Evolutionary conservation across 345 rosid species (phyloP).

Genomic region (Eucalyptus coolabah): DNA sequence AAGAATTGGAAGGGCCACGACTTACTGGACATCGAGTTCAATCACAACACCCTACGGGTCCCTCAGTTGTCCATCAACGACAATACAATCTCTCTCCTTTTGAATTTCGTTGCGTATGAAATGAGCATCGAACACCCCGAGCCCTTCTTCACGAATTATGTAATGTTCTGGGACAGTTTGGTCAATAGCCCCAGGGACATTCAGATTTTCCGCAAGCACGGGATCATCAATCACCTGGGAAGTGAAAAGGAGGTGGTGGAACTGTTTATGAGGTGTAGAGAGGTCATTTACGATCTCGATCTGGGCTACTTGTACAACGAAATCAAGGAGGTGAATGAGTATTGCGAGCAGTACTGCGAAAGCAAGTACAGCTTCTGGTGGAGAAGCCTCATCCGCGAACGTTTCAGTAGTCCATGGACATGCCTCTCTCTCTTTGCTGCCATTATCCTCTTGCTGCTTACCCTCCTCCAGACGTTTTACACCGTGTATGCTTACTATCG

Average conservation of each 20-base stretch:
- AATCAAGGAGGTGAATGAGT: not conserved
- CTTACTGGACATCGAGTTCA: not conserved
- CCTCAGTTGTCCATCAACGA: not conserved
- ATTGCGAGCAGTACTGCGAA: not conserved
- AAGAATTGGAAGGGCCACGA: not conserved
- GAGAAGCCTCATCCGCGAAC: not conserved
- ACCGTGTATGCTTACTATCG: not conserved
- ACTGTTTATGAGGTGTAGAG: not conserved
- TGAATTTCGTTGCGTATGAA: not conserved
- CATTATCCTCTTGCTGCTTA: not conserved
- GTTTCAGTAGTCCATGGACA: slow-evolving; percentile 1
- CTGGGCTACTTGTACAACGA: not conserved
- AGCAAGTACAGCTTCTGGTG: not conserved
- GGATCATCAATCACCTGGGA: slow-evolving; percentile 2
- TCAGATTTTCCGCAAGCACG: not conserved
- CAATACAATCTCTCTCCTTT: not conserved
- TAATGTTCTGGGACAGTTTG: not conserved
- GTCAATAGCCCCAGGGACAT: not conserved
- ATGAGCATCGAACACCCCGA: not conserved
- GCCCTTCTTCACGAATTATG: not conserved
- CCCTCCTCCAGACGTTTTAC: not conserved
- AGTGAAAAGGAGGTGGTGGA: not conserved
- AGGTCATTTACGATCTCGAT: not conserved
- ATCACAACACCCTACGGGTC: not conserved
- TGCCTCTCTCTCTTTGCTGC: slow-evolving; percentile 3